Percentiles rank a stretch among this genome's conserved stretches.
These are phyloP conservation scores for Termitomyces sp. DNA, from an alignment of 768 basidiomycete genomes.

Conservation along the genomic window DNA sequence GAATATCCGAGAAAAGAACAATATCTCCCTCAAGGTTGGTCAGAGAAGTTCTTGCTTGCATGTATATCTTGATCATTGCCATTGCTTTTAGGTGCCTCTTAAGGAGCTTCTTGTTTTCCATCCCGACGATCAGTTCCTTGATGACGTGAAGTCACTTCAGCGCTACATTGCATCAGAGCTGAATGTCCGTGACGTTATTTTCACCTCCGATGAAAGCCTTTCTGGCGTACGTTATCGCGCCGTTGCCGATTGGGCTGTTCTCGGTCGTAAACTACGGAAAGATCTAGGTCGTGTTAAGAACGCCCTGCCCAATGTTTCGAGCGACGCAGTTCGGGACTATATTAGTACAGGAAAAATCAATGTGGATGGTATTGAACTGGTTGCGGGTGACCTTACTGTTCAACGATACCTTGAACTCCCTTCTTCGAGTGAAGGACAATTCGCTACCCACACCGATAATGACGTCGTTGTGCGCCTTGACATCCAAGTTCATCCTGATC, in stretches of 20 bases:
- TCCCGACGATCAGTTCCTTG: constrained; percentile 73
- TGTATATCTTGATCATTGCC: background rate
- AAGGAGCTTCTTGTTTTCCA: constrained; percentile 95
- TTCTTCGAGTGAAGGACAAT: constrained; percentile 50
- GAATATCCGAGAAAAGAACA: constrained; percentile 81
- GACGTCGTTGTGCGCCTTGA: constrained; percentile 95
- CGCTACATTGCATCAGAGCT: constrained; percentile 92
- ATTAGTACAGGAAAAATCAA: constrained; percentile 66
- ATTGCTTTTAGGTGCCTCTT: constrained; percentile 70
- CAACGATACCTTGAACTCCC: constrained; percentile 87
- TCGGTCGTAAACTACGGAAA: constrained; percentile 91
- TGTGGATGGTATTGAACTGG: constrained; percentile 86
- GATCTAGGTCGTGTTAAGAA: constrained; percentile 87
- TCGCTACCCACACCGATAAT: constrained; percentile 83
- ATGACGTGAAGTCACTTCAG: constrained; percentile 78
- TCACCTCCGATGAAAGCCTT: constrained; percentile 80
- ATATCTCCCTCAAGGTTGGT: constrained; percentile 80
- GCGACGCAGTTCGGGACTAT: constrained; percentile 79
- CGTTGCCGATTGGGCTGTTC: constrained; percentile 90
- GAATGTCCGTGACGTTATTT: constrained; percentile 85
- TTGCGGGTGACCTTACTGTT: constrained; percentile 86
- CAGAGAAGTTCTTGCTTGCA: background rate
- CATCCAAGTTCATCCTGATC: constrained; percentile 78
- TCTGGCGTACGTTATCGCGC: constrained; percentile 90
- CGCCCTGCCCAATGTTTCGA: constrained; percentile 73